These are phyloP conservation scores for Iodosphaeria phyllophila DNA, from an alignment of 2,329 filamentous ascomycete species.

Conservation along the genomic window DNA sequence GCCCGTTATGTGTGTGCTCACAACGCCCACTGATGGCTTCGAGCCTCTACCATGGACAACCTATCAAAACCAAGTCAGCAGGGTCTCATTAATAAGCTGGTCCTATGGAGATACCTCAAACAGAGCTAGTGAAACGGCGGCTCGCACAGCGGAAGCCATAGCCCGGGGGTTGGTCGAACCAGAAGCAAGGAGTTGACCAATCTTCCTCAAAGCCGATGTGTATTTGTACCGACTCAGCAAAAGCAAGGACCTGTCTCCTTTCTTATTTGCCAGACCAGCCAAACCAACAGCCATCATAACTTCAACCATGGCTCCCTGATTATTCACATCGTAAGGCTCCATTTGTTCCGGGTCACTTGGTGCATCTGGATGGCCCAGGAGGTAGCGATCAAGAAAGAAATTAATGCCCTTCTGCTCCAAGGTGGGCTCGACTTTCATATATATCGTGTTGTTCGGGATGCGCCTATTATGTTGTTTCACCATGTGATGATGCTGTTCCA, in stretches of 20 bases:
- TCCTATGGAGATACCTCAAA: constrained; percentile 31
- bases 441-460: constrained; percentile 7
- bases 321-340: constrained; percentile 14
- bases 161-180: constrained; percentile 12
- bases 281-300: constrained; percentile 38
- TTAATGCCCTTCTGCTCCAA: constrained; percentile 26
- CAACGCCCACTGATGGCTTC: constrained; percentile 26
- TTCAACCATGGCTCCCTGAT: constrained; percentile 21
- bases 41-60: constrained; percentile 24
- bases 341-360: constrained; percentile 20
- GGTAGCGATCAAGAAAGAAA: constrained; percentile 31
- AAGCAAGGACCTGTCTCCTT: constrained; percentile 24
- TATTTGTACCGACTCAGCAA: constrained; percentile 32
- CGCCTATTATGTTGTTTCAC: no score
- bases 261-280: constrained; percentile 36
- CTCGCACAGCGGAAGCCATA: constrained; percentile 25
- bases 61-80: no score
- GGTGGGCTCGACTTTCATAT: constrained; percentile 19
- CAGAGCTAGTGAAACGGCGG: constrained; percentile 38
- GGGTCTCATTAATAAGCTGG: neutral
- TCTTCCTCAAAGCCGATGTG: constrained; percentile 29
- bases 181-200: constrained; percentile 19
- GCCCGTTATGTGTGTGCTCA: constrained; percentile 38
- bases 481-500: no score
- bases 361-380: constrained; percentile 31